These are phyloP conservation scores for Botrytis tulipae DNA, from an alignment of 2,329 filamentous ascomycete species.

Conservation along the genomic window DNA sequence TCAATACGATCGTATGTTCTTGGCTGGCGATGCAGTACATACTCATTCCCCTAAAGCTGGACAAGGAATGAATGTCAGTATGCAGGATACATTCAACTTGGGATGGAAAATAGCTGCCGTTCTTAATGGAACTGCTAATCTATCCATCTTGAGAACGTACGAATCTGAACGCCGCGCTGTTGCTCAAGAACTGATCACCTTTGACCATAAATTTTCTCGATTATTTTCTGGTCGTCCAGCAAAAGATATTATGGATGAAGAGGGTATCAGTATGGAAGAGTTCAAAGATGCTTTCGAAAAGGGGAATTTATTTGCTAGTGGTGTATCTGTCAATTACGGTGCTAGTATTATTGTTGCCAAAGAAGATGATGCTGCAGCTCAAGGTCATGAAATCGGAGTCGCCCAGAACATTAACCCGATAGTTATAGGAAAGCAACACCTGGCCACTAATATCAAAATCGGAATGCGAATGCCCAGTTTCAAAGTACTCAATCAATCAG, in stretches of 20 bases:
- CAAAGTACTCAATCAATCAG: conserved; percentile 58
- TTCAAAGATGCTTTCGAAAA: conserved; percentile 62
- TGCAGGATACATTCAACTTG: conserved; percentile 64
- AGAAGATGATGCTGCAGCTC: conserved; percentile 43
- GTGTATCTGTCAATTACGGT: conserved; percentile 58
- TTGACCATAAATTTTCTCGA: conserved; percentile 57
- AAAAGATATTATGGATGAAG: conserved; percentile 41
- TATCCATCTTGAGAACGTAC: conserved; percentile 58
- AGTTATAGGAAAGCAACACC: conserved; percentile 47
- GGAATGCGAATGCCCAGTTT: conserved; percentile 60
- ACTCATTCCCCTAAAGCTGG: conserved; percentile 64
- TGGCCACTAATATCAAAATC: conserved; percentile 37
- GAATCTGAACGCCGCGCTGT: conserved; percentile 60
- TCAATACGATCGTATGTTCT: conserved; percentile 50
- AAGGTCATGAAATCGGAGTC: conserved; percentile 50
- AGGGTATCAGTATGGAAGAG: conserved; percentile 59
- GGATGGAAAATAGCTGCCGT: conserved; percentile 54
- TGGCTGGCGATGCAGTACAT: conserved; percentile 46
- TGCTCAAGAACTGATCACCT: conserved; percentile 64
- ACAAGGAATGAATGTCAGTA: conserved; percentile 57
- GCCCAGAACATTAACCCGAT: conserved; percentile 47
- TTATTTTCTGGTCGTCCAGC: conserved; percentile 57
- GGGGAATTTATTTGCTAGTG: conserved; percentile 58
- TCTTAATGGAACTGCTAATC: conserved; percentile 41
- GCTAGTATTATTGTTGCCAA: conserved; percentile 56